phyloP scores from a whole-genome alignment of 495 filamentous ascomycete species.

The Collariella sp. region DNA sequence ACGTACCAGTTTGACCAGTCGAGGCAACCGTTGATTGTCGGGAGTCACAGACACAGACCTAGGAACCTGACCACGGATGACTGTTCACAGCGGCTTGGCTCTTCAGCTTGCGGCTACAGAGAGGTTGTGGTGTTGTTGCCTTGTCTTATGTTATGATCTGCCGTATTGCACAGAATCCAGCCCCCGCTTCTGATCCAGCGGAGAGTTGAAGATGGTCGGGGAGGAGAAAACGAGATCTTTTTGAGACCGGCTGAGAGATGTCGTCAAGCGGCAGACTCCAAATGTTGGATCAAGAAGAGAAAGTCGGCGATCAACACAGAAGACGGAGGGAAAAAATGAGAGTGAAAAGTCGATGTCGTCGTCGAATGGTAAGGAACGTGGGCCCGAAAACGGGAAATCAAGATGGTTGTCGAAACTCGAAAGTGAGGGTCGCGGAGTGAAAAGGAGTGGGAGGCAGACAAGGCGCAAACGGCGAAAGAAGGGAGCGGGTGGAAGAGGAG shows the following conservation, averaged over 20 bases:
- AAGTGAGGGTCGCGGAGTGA: conserved; percentile 16
- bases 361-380: conserved; percentile 15
- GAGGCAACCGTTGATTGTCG: conserved; percentile 9
- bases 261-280: background rate
- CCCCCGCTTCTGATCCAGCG: background rate
- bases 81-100: conserved; percentile 3
- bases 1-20: conserved; percentile 11
- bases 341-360: background rate
- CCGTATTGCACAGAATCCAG: background rate
- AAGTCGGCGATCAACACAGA: conserved; percentile 18
- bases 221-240: background rate
- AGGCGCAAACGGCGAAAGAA: conserved; percentile 9
- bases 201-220: background rate
- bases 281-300: conserved; percentile 6
- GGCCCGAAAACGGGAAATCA: conserved; percentile 2
- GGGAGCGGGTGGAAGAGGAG: conserved; percentile 13
- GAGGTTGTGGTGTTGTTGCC: background rate
- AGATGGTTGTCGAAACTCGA: conserved; percentile 5
- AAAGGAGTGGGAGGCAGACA: conserved; percentile 2
- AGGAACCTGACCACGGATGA: conserved; percentile 6
- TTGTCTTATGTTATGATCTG: background rate
- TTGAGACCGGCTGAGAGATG: background rate
- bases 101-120: conserved; percentile 1
- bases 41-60: conserved; percentile 12
- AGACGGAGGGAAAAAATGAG: conserved; percentile 11